These are phyloP conservation scores for Acanthamoeba lugdunensis DNA, from an alignment of 208 protist genomes.

Conservation along the genomic window DNA sequence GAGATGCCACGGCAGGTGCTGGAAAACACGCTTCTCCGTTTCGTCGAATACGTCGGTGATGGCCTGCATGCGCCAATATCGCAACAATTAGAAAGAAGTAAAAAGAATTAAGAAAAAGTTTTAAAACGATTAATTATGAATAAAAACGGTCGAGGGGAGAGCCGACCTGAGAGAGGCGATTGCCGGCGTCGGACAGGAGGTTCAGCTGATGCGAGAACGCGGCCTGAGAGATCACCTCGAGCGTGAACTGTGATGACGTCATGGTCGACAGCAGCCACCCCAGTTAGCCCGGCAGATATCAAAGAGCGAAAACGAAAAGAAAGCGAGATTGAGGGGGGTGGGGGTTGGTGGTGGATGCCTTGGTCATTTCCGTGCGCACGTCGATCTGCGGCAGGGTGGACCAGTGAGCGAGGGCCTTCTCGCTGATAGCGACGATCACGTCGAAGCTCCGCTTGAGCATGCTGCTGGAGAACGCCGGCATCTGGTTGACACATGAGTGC, in stretches of 20 bases:
- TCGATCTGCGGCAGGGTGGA: background rate
- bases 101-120: no score
- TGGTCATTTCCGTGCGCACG: slow-evolving; percentile 48
- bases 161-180: background rate
- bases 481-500: background rate
- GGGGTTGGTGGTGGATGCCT: background rate
- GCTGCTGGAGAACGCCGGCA: slow-evolving; percentile 28
- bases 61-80: background rate
- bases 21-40: slow-evolving; percentile 61
- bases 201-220: slow-evolving; percentile 51
- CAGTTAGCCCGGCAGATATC: no score
- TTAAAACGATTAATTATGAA: no score
- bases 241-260: slow-evolving; percentile 2
- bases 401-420: slow-evolving; percentile 43
- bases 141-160: no score
- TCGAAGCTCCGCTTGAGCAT: slow-evolving; percentile 24
- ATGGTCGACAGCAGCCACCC: no score
- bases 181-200: background rate
- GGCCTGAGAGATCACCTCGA: slow-evolving; percentile 50
- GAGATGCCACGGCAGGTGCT: slow-evolving; percentile 11
- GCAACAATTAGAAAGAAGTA: no score
- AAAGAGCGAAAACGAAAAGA: no score
- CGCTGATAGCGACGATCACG: background rate
- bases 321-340: no score
- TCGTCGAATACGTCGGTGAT: slow-evolving; percentile 68